A percentile compares a stretch with the other conserved stretches of the same genome.
These are phyloP conservation scores for Cordyceps farinosa DNA, from an alignment of 2,329 filamentous ascomycete genomes.

Conservation along the genomic window DNA sequence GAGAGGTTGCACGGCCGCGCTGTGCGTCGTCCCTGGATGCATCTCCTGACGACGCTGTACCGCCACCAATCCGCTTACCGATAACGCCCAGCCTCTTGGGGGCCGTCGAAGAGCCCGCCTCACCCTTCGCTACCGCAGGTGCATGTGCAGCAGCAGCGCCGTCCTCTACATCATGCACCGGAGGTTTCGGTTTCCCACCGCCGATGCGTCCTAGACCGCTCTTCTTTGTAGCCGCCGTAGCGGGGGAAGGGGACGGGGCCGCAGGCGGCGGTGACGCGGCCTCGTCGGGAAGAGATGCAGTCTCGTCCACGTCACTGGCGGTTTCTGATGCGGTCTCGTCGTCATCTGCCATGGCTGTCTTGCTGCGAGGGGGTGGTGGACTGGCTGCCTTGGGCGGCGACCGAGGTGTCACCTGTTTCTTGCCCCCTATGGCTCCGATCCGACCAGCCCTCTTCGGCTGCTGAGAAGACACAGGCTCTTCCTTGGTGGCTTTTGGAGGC, in stretches of 20 bases:
- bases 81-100: slow-evolving; percentile 33
- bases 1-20: slow-evolving; percentile 24
- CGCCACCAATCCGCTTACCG: slow-evolving; percentile 28
- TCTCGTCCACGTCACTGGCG: slow-evolving; percentile 31
- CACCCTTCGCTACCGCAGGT: slow-evolving; percentile 20
- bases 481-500: slow-evolving; percentile 10
- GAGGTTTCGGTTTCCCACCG: slow-evolving; percentile 26
- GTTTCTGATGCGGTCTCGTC: slow-evolving; percentile 42
- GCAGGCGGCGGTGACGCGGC: slow-evolving; percentile 14
- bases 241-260: slow-evolving; percentile 23
- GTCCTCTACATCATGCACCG: slow-evolving; percentile 23
- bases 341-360: slow-evolving; percentile 18
- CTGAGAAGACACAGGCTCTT: background rate
- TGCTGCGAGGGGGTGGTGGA: slow-evolving; percentile 21
- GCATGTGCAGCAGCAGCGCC: slow-evolving; percentile 3
- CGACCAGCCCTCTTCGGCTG: slow-evolving; percentile 22
- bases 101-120: slow-evolving; percentile 1
- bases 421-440: slow-evolving; percentile 37
- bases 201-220: slow-evolving; percentile 42
- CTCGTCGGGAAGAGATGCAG: slow-evolving; percentile 24
- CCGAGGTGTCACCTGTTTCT: slow-evolving; percentile 26
- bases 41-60: slow-evolving; percentile 2
- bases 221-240: slow-evolving; percentile 27
- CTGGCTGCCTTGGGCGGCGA: slow-evolving; percentile 13
- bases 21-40: slow-evolving; percentile 19